Evolutionary conservation across 192 early-diverging fungal genomes (phyloP), one percentile per base, ranked within the genome.

Genomic region (Funneliformis mosseae): DNA sequence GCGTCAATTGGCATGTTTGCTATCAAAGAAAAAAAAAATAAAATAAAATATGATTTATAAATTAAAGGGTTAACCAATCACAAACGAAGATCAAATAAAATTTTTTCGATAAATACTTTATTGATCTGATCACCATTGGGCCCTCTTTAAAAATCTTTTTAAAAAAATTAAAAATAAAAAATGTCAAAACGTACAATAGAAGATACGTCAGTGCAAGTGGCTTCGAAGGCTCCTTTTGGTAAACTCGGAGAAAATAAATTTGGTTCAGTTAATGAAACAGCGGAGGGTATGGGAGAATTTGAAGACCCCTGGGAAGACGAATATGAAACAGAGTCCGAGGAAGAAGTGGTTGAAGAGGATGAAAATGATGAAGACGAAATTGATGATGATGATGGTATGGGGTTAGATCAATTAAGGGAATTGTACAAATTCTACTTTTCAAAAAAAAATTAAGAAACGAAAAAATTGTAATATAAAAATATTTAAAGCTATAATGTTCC

Each of bases 231-330:
- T 39, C 73, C 69, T 38, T 77, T 82, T 55, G 76, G 69, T 50
- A 33, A 74, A 59, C 48, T 5, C 39, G 46, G 25, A 8, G 42
- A 81, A 71, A 33, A 84, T 3, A 33, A 33, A n/a, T 12, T 7
- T 27, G 38, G 14, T 11, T 41, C 79, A 0, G 50, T 79, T 18
- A 85, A 87, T 39, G 82, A 87, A 64, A 33, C 33, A 33, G 85
- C 87, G 50, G 91, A 90, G 68, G 92, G 85, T n/a, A 92, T 94
- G 89, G 94, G 93, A 80, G 94, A 95, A 85, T 98, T 96, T 79
- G 96, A 98, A 84, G 97, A 98, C 84, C 89, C 93, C 41, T 98
- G 87, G 86, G 97, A 97, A 75, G 97, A 98, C 85, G 96, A 96
- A 82, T 77, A 90, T 39, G 92, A 90, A 81, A 89, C 74, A 87